phyloP scores from a whole-genome alignment of 225 moss, liverwort and hornwort species.

The Takakia lepidozioides region DNA sequence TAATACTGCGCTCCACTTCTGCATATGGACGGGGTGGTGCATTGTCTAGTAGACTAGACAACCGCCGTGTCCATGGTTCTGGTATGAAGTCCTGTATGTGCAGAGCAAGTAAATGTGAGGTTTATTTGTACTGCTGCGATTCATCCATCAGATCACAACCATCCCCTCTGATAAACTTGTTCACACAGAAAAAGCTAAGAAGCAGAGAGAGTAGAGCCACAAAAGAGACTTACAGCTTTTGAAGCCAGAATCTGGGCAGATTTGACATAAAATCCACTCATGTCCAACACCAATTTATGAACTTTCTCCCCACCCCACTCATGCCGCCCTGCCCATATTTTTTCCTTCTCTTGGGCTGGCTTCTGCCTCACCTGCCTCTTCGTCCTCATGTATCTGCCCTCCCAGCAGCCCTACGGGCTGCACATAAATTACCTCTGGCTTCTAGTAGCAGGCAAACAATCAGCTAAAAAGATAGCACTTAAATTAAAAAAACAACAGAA shows the following conservation, averaged over 20 bases:
- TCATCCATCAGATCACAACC: no score
- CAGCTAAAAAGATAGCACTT: no score
- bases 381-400: constrained; percentile 85
- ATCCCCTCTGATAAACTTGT: no score
- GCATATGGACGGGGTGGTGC: constrained; percentile 87
- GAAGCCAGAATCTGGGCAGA: constrained; percentile 98
- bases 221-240: constrained; percentile 99
- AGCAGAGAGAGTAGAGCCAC: no score
- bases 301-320: constrained; percentile 99
- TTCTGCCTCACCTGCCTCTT: constrained; percentile 69
- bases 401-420: constrained; percentile 47
- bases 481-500: no score
- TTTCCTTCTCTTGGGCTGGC: constrained; percentile 44
- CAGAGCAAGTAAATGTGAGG: no score
- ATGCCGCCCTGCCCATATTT: constrained; percentile 78
- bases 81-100: constrained; percentile 86
- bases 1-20: constrained; percentile 74
- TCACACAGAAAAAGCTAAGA: no score
- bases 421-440: constrained; percentile 55
- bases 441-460: constrained; percentile 14
- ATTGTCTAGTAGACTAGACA: constrained; percentile 85
- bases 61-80: constrained; percentile 86
- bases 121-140: no score
- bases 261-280: constrained; percentile 99
- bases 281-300: constrained; percentile 92